Evolutionary conservation across 2,329 filamentous ascomycete genomes (phyloP), one percentile per base, ranked within the genome.

Genomic region (Elsinoe australis): DNA sequence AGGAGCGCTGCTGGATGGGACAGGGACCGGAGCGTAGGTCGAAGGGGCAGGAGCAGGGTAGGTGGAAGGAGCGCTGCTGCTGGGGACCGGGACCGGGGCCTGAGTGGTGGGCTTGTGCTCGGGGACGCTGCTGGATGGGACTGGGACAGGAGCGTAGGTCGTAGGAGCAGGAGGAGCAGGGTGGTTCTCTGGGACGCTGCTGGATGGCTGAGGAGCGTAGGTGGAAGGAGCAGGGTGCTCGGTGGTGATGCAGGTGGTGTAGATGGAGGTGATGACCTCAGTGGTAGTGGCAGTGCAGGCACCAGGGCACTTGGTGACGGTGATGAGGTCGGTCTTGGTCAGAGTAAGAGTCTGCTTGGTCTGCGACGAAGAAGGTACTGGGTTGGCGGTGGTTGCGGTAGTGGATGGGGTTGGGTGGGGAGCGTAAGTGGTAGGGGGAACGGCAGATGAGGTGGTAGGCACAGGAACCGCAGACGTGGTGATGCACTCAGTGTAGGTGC

Each of bases 231-330:
- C 38, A 19, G 34, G 34, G 18, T 26, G 21, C 3, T 44, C 39
- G 6, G 39, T 19, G 26, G 39, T 44, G 39, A 44, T 44, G 39
- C 39, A 44, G 7, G 26, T 31, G 2, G 39, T 44, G 26, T 18
- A 44, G 26, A 9, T 18, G 10, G 39, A 32, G 24, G 39, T 44
- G 39, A 18, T 32, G 24, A 19, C 19, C 17, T 31, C 39, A 14
- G 28, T 44, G 21, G 24, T 44, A 26, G 39, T 44, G n/a, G 10
- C 28, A 9, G 39, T 44, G 39, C 39, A 44, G 5, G 12, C 18
- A 7, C 39, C 39, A 15, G 39, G 39, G 39, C 39, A 44, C 39
- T 44, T 44, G 39, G 39, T 44, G 26, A 44, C 17, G 8, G 39
- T 44, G 39, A 44, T 44, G 5, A 44, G 9, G 15, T 10, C n/a